Conservation (phyloP, 768 basidiomycete genomes). For the Boletus sp. region DNA sequence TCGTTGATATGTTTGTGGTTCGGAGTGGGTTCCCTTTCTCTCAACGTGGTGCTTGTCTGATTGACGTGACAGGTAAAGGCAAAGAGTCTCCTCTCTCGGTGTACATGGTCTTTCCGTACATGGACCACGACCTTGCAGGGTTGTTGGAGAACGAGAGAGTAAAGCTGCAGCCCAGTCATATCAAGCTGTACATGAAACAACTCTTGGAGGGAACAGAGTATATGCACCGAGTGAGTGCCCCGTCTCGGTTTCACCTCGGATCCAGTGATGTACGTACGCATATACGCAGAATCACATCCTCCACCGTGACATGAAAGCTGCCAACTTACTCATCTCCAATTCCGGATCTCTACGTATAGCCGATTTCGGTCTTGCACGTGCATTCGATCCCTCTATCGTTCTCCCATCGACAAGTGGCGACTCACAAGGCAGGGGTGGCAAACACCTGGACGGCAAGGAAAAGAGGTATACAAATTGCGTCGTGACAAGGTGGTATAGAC, state of each 20-base stretch:
- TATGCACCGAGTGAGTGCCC: slow-evolving; percentile 77
- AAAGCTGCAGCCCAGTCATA: slow-evolving; percentile 76
- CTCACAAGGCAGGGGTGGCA: slow-evolving; percentile 19
- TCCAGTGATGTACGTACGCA: slow-evolving; percentile 8
- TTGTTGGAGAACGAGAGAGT: slow-evolving; percentile 90
- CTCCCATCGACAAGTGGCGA: slow-evolving; percentile 23
- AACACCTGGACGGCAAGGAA: slow-evolving; percentile 47
- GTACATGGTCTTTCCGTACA: slow-evolving; percentile 99
- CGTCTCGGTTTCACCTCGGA: background rate
- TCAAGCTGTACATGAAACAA: slow-evolving; percentile 96
- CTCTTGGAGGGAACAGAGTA: slow-evolving; percentile 95
- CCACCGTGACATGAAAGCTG: slow-evolving; percentile 99
- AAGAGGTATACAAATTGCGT: slow-evolving; percentile 94
- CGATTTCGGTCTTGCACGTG: slow-evolving; percentile 93
- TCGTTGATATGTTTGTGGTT: slow-evolving; percentile 91
- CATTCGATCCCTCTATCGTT: slow-evolving; percentile 57
- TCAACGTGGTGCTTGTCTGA: background rate
- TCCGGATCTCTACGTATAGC: slow-evolving; percentile 83
- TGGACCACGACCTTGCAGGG: slow-evolving; percentile 98
- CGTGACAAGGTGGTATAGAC: slow-evolving; percentile 93
- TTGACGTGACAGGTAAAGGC: slow-evolving; percentile 40
- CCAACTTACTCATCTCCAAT: slow-evolving; percentile 92
- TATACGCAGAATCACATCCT: slow-evolving; percentile 82
- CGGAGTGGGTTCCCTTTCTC: slow-evolving; percentile 50
- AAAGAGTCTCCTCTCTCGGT: slow-evolving; percentile 73